These are phyloP conservation scores for Candida maris DNA, from an alignment of 805 yeast species.

Conservation along the genomic window DNA sequence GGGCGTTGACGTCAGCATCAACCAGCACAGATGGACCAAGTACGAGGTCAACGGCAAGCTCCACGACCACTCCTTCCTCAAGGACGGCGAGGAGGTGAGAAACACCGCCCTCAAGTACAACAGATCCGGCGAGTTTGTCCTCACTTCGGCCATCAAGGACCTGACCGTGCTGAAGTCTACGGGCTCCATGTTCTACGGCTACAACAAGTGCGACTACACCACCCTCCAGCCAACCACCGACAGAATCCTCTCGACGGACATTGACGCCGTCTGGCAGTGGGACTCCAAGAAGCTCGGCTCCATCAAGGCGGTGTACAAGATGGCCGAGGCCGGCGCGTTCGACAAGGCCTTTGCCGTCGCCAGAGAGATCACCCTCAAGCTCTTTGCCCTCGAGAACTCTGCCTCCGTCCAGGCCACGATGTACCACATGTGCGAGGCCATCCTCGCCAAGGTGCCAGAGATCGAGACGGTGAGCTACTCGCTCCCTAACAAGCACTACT, in stretches of 20 bases:
- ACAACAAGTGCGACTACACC: slow-evolving; percentile 82
- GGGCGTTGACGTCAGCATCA: slow-evolving; percentile 63
- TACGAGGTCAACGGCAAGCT: slow-evolving; percentile 66
- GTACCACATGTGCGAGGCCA: slow-evolving; percentile 84
- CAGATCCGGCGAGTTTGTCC: slow-evolving; percentile 49
- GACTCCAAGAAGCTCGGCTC: slow-evolving; percentile 46
- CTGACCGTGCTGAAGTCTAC: slow-evolving; percentile 86
- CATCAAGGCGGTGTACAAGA: slow-evolving; percentile 44
- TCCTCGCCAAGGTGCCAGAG: slow-evolving; percentile 54
- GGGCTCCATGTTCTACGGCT: slow-evolving; percentile 90
- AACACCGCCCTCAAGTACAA: slow-evolving; percentile 50
- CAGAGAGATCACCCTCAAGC: slow-evolving; percentile 64
- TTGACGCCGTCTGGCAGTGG: slow-evolving; percentile 70
- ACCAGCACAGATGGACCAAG: slow-evolving; percentile 79
- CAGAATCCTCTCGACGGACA: slow-evolving; percentile 84
- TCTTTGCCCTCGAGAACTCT: slow-evolving; percentile 81
- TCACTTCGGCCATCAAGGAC: slow-evolving; percentile 71
- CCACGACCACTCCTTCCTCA: slow-evolving; percentile 80
- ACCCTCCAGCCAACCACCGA: slow-evolving; percentile 80
- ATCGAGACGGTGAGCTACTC: slow-evolving; percentile 66
- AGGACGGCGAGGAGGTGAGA: slow-evolving; percentile 81
- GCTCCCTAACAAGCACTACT: slow-evolving; percentile 90
- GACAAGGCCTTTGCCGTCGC: slow-evolving; percentile 63
- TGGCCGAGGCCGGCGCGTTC: slow-evolving; percentile 60
- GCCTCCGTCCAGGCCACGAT: slow-evolving; percentile 97